Evolutionary conservation across 2,329 filamentous ascomycete genomes (phyloP).

Genomic region (Neodidymelliopsis sp.): DNA sequence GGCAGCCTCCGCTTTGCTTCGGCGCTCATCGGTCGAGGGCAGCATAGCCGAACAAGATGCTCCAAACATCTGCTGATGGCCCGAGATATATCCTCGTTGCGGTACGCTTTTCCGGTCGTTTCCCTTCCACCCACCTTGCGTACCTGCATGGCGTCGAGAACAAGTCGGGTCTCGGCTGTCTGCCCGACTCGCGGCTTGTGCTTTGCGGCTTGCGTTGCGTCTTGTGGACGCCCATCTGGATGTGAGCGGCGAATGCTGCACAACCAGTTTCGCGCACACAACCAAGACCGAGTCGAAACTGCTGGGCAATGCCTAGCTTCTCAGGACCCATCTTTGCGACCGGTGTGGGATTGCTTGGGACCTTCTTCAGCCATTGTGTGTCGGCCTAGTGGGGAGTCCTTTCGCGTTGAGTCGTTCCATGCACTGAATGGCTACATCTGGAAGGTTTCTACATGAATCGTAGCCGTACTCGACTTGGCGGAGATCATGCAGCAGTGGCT

Average conservation of each 20-base stretch:
- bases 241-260: slow-evolving; percentile 13
- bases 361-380: slow-evolving; percentile 18
- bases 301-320: slow-evolving; percentile 17
- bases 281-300: slow-evolving; percentile 16
- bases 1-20: slow-evolving; percentile 19
- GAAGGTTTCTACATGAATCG: slow-evolving; percentile 19
- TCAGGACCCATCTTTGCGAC: slow-evolving; percentile 10
- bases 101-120: slow-evolving; percentile 9
- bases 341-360: slow-evolving; percentile 2
- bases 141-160: slow-evolving; percentile 21
- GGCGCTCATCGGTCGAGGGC: slow-evolving; percentile 15
- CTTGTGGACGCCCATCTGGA: slow-evolving; percentile 2
- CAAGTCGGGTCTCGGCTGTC: slow-evolving; percentile 12
- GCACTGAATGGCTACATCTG: slow-evolving; percentile 20
- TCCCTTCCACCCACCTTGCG: slow-evolving; percentile 4
- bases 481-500: slow-evolving; percentile 21
- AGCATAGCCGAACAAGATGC: slow-evolving; percentile 8
- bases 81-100: slow-evolving; percentile 14
- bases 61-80: slow-evolving; percentile 10
- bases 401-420: slow-evolving; percentile 12
- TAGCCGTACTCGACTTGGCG: slow-evolving; percentile 12
- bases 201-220: slow-evolving; percentile 3
- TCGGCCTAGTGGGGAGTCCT: slow-evolving; percentile 23
- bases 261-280: slow-evolving; percentile 11
- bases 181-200: background rate